These are phyloP conservation scores for Gryganskiella cystojenkinii DNA, from an alignment of 192 early-diverging fungal genomes.

Conservation along the genomic window DNA sequence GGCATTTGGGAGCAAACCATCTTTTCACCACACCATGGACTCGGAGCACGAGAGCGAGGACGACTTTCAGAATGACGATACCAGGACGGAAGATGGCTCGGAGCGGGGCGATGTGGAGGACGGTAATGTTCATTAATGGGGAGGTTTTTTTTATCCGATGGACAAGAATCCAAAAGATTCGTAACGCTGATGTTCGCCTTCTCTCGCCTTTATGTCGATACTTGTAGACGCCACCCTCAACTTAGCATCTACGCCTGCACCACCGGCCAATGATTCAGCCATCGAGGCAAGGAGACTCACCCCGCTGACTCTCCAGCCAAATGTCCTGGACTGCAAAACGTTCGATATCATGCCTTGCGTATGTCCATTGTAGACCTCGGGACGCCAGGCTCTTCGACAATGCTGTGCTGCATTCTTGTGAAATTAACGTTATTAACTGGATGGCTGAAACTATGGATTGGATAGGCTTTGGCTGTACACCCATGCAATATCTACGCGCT, in stretches of 20 bases:
- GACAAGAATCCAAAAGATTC: too few relatives aligned
- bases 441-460: too few relatives aligned
- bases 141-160: too few relatives aligned
- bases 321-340: constrained; percentile 51
- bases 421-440: too few relatives aligned
- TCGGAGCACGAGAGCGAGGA: constrained; percentile 56
- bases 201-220: too few relatives aligned
- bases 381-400: too few relatives aligned
- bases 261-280: not conserved
- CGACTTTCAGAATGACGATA: constrained; percentile 48
- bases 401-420: too few relatives aligned
- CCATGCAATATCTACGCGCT: constrained; percentile 75
- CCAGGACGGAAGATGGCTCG: constrained; percentile 38
- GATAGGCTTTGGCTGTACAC: constrained; percentile 70
- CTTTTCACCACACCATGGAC: constrained; percentile 28
- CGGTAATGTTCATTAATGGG: constrained; percentile 22
- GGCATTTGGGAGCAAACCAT: too few relatives aligned
- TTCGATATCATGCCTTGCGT: constrained; percentile 60
- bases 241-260: not conserved
- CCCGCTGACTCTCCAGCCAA: constrained; percentile 44
- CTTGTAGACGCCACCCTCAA: not conserved
- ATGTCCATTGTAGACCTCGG: constrained; percentile 15
- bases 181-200: too few relatives aligned
- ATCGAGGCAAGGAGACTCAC: constrained; percentile 19
- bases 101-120: constrained; percentile 40